Conservation (phyloP, 192 early-diverging fungal species). For the Rhizophagus clarus region DNA sequence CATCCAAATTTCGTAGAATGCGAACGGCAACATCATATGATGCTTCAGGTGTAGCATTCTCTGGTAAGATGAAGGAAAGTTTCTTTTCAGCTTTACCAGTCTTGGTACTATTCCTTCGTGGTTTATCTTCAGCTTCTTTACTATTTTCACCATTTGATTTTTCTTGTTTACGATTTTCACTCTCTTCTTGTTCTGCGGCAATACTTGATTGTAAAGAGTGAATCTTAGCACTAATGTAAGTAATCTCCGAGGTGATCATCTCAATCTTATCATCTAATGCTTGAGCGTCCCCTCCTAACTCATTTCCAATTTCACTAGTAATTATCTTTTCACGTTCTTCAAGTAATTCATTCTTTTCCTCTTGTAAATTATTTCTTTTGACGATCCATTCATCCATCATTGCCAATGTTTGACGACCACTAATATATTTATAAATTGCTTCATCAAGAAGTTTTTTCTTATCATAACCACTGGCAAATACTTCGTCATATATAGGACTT, state of each 20-base stretch:
- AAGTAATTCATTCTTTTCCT: constrained; percentile 52
- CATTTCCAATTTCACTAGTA: constrained; percentile 26
- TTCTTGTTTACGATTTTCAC: constrained; percentile 20
- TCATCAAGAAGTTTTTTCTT: constrained; percentile 60
- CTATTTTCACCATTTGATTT: constrained; percentile 30
- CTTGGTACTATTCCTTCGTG: constrained; percentile 34
- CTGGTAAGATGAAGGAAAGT: constrained; percentile 42
- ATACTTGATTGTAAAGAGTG: constrained; percentile 45
- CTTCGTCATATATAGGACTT: constrained; percentile 28
- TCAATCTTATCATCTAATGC: constrained; percentile 61
- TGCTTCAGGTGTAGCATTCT: constrained; percentile 46
- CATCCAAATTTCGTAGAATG: constrained; percentile 53
- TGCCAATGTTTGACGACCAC: constrained; percentile 49
- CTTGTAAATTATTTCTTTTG: constrained; percentile 48
- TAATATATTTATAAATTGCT: constrained; percentile 57
- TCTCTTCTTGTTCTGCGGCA: background rate
- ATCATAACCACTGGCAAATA: constrained; percentile 37
- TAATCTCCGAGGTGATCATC: constrained; percentile 59
- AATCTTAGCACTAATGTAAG: constrained; percentile 56
- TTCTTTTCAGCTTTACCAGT: constrained; percentile 37
- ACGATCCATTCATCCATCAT: constrained; percentile 57
- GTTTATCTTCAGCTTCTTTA: constrained; percentile 30
- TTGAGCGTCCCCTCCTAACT: constrained; percentile 39
- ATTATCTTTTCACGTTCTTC: constrained; percentile 52
- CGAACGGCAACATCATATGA: constrained; percentile 54